A percentile compares a stretch with the other conserved stretches of the same genome.
These are phyloP conservation scores for Phoenix dactylifera DNA, from an alignment of 176 grass and related monocot genomes.

Conservation along the genomic window DNA sequence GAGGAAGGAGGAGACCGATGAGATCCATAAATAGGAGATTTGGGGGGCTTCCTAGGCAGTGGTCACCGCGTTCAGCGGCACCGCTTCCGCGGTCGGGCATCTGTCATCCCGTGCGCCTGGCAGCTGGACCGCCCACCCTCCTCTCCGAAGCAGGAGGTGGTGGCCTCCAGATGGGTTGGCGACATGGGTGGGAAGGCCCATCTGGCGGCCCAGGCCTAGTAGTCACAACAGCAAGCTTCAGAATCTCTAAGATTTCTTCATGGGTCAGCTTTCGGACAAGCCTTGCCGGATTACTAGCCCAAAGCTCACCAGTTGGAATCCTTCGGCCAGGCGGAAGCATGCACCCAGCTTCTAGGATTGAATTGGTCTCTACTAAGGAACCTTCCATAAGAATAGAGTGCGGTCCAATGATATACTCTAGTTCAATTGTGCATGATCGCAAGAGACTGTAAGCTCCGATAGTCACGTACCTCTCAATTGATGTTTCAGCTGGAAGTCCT, in stretches of 20 bases:
- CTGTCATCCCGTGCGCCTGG: too few relatives aligned
- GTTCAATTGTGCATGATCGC: conserved; percentile 93
- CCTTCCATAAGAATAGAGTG: conserved; percentile 98
- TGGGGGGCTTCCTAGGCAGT: too few relatives aligned
- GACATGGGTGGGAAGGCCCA: too few relatives aligned
- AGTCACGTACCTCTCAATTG: conserved; percentile 85
- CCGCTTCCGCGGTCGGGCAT: too few relatives aligned
- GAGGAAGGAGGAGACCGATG: too few relatives aligned
- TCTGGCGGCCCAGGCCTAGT: too few relatives aligned
- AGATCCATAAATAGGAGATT: too few relatives aligned
- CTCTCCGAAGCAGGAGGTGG: too few relatives aligned
- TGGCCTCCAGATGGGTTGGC: too few relatives aligned
- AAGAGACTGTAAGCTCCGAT: conserved; percentile 73
- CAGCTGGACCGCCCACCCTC: too few relatives aligned
- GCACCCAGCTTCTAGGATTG: conserved; percentile 90
- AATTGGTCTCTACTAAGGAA: conserved; percentile 90
- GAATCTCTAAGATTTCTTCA: conserved; percentile 89
- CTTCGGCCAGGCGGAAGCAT: conserved; percentile 73
- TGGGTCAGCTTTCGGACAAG: conserved; percentile 84
- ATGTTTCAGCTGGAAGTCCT: conserved; percentile 94
- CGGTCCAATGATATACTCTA: conserved; percentile 90
- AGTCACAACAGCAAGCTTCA: conserved; percentile 76
- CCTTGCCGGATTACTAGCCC: conserved; percentile 74
- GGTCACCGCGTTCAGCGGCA: too few relatives aligned
- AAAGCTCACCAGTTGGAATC: conserved; percentile 87